phyloP scores from a whole-genome alignment of 805 yeast genomes.

The Nakazawaea pomicola region DNA sequence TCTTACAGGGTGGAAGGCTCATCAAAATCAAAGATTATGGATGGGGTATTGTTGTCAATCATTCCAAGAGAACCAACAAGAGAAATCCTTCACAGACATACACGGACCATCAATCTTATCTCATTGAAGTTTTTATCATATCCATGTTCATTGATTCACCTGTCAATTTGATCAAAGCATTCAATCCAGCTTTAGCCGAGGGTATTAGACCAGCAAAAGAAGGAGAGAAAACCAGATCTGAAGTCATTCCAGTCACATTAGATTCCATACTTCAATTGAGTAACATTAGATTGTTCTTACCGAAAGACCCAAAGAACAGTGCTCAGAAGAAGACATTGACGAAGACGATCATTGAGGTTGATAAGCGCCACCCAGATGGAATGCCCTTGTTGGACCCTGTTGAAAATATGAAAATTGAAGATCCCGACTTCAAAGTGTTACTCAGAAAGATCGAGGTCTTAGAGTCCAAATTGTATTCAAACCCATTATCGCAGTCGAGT shows the following conservation, averaged over 20 bases:
- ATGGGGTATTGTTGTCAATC: slow-evolving; percentile 90
- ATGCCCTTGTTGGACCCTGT: slow-evolving; percentile 90
- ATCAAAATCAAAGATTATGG: slow-evolving; percentile 78
- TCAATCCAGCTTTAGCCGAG: slow-evolving; percentile 73
- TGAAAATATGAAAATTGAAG: slow-evolving; percentile 87
- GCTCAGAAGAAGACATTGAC: slow-evolving; percentile 56
- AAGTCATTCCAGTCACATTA: slow-evolving; percentile 80
- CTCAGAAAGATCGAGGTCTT: slow-evolving; percentile 77
- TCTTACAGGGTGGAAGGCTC: slow-evolving; percentile 85
- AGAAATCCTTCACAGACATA: slow-evolving; percentile 52
- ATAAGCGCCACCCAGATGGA: slow-evolving; percentile 83
- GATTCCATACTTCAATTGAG: slow-evolving; percentile 72
- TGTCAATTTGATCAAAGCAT: slow-evolving; percentile 70
- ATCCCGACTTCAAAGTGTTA: slow-evolving; percentile 66
- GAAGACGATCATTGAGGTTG: slow-evolving; percentile 76
- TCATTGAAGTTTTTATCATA: slow-evolving; percentile 79
- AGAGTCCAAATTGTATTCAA: slow-evolving; percentile 65
- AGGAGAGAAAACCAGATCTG: slow-evolving; percentile 68
- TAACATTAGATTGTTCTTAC: slow-evolving; percentile 75
- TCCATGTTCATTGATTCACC: slow-evolving; percentile 81
- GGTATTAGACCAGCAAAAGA: slow-evolving; percentile 82
- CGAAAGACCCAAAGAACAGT: slow-evolving; percentile 62
- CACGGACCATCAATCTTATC: slow-evolving; percentile 84
- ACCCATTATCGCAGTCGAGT: slow-evolving; percentile 61
- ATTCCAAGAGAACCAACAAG: slow-evolving; percentile 63